Evolutionary conservation across 805 yeast species (phyloP).

Genomic region (Wickerhamiella slavikovae): DNA sequence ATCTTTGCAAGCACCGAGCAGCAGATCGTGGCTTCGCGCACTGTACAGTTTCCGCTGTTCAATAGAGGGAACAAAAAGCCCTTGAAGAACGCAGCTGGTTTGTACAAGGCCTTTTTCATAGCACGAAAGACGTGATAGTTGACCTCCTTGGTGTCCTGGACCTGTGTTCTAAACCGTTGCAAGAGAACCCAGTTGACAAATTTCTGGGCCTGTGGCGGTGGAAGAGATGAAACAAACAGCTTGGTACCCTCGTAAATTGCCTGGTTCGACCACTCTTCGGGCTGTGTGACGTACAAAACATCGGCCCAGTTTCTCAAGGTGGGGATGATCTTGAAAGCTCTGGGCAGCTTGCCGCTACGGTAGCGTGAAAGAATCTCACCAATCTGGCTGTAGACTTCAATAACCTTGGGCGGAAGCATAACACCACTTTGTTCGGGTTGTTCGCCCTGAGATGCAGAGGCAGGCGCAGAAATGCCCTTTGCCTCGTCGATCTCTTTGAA

Average conservation of each 20-base stretch:
- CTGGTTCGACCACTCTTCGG: conserved; percentile 86
- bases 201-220: conserved; percentile 72
- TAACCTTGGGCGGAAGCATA: conserved; percentile 84
- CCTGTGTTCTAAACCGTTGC: conserved; percentile 22
- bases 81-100: conserved; percentile 94
- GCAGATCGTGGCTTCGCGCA: conserved; percentile 86
- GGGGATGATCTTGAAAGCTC: conserved; percentile 86
- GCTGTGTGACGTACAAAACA: conserved; percentile 77
- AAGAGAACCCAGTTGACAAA: conserved; percentile 34
- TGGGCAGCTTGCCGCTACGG: conserved; percentile 93
- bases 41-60: conserved; percentile 60
- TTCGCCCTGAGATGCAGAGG: conserved; percentile 8
- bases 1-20: conserved; percentile 79
- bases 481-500: conserved; percentile 31
- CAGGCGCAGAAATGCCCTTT: conserved; percentile 17
- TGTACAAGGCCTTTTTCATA: conserved; percentile 77
- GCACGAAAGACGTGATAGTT: conserved; percentile 90
- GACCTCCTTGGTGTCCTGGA: conserved; percentile 28
- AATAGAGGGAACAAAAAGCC: conserved; percentile 86
- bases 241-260: conserved; percentile 90
- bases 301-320: conserved; percentile 90
- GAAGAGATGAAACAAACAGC: conserved; percentile 74
- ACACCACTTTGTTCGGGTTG: conserved; percentile 27
- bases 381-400: conserved; percentile 81
- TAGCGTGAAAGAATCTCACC: conserved; percentile 74